Evolutionary conservation across 208 protist genomes (phyloP).

Genomic region (Leishmania amazonensis): DNA sequence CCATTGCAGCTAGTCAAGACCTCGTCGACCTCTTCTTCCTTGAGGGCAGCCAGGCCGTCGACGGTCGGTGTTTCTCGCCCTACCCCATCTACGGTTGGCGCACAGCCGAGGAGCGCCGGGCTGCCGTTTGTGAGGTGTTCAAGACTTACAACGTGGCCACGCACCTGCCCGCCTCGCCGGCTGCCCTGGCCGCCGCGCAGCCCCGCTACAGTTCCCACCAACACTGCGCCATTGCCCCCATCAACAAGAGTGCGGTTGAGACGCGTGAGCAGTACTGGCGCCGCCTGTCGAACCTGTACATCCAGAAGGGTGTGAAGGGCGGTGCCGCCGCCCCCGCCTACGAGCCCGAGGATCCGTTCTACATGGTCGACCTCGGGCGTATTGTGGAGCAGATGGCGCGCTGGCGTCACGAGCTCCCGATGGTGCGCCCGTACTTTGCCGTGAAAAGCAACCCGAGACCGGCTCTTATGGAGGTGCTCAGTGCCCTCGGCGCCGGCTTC

Average conservation of each 20-base stretch:
- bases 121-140: constrained; percentile 34
- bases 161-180: constrained; percentile 24
- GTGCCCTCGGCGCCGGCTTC: constrained; percentile 72
- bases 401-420: constrained; percentile 68
- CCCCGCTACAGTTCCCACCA: constrained; percentile 2
- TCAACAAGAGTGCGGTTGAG: constrained; percentile 18
- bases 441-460: constrained; percentile 83
- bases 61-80: constrained; percentile 41
- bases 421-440: constrained; percentile 80
- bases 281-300: constrained; percentile 42
- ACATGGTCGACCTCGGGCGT: constrained; percentile 75
- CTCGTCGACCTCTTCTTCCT: constrained; percentile 53
- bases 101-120: constrained; percentile 36
- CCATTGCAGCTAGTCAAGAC: constrained; percentile 36
- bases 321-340: background rate
- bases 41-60: constrained; percentile 45
- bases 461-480: constrained; percentile 61
- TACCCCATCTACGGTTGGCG: constrained; percentile 46
- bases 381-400: constrained; percentile 71
- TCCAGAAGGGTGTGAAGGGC: constrained; percentile 24
- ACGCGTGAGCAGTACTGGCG: constrained; percentile 59
- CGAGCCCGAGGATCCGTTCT: constrained; percentile 71
- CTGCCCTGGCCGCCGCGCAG: constrained; percentile 9
- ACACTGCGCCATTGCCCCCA: background rate
- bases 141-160: constrained; percentile 27